Base-by-base conservation (phyloP, 176 grass and related monocot genomes). In the Microstegium vimineum region DNA sequence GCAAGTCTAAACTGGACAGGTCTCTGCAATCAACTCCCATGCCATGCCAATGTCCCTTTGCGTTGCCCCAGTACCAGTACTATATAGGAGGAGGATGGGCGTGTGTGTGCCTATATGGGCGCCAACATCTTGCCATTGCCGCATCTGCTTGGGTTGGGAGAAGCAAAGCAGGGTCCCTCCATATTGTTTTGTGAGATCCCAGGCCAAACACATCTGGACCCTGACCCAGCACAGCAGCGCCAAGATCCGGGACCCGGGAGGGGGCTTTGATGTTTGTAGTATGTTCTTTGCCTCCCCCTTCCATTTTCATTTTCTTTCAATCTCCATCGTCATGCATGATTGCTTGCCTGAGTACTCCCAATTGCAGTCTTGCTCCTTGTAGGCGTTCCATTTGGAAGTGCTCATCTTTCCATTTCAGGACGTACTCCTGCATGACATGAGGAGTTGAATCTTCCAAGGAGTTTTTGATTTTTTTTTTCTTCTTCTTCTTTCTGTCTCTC, bases 321-420 rank as follows among this genome's bases (percentile, higher is more conserved):
- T 10, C 61, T 84, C 64, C 89, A 75, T 88, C 86, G 76, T n/a
- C 81, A 85, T 83, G 45, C 57, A 20, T 80, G 61, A 59, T 36
- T 80, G 62, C 15, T 5, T 2, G 5, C 35, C 51, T 82, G 82
- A 79, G 88, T 15, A 46, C 4, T 32, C 70, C 73, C 74, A 54
- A 76, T 81, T 86, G 65, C 61, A 88, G 80, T 87, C 74, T 89
- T 89, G 75, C 73, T 81, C 65, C 73, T 84, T 79, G 81, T 91
- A 86, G 81, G 26, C 66, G 82, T 87, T 86, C 28, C 88, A 81
- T 94, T 86, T 87, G 86, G 90, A 86, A 90, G 76, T 64, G 78
- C 9, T 35, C 81, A n/a, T 62, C 77, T 92, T 94, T 85, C 95
- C 66, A 76, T 82, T 97, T 92, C 71, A 45, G 86, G 81, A 32